A percentile compares a stretch with the other conserved stretches of the same genome.
These are phyloP conservation scores for Apiospora kogelbergensis DNA, from an alignment of 2,329 filamentous ascomycete genomes.

Conservation along the genomic window DNA sequence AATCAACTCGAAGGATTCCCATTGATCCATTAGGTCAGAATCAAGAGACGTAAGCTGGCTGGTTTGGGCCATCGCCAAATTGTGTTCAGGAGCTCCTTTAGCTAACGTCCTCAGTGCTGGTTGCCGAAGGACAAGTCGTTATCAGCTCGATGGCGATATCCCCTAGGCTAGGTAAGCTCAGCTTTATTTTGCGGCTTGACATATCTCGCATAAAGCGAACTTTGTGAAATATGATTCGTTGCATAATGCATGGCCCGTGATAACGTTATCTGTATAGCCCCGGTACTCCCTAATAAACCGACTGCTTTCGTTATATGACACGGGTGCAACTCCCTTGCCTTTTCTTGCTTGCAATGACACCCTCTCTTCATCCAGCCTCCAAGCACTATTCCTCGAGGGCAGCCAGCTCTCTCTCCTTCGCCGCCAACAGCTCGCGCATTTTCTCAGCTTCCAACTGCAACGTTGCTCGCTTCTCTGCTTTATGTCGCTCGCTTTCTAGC, in stretches of 20 bases:
- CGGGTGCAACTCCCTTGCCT: not conserved
- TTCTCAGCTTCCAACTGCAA: constrained; percentile 72
- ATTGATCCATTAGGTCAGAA: too few relatives aligned
- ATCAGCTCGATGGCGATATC: not conserved
- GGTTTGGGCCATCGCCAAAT: too few relatives aligned
- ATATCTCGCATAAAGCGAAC: not conserved
- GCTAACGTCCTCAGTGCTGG: not conserved
- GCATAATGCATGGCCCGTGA: not conserved
- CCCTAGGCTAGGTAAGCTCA: too few relatives aligned
- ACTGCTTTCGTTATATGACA: not conserved
- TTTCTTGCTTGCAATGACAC: not conserved
- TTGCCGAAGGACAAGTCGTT: not conserved
- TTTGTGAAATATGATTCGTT: not conserved
- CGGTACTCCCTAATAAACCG: not conserved
- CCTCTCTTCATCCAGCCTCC: not conserved
- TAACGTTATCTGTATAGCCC: not conserved
- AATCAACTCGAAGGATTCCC: not conserved
- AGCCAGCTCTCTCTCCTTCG: constrained; percentile 73
- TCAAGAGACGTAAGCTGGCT: not conserved
- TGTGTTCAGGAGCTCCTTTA: not conserved
- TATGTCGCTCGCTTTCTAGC: constrained; percentile 49
- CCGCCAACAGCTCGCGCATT: constrained; percentile 71
- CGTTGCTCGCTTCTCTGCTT: constrained; percentile 62
- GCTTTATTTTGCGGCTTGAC: too few relatives aligned
- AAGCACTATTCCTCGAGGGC: constrained; percentile 37